Evolutionary conservation across 2,329 filamentous ascomycete species (phyloP), one percentile per base, ranked within the genome.

Genomic region (Delphinella strobiligena): DNA sequence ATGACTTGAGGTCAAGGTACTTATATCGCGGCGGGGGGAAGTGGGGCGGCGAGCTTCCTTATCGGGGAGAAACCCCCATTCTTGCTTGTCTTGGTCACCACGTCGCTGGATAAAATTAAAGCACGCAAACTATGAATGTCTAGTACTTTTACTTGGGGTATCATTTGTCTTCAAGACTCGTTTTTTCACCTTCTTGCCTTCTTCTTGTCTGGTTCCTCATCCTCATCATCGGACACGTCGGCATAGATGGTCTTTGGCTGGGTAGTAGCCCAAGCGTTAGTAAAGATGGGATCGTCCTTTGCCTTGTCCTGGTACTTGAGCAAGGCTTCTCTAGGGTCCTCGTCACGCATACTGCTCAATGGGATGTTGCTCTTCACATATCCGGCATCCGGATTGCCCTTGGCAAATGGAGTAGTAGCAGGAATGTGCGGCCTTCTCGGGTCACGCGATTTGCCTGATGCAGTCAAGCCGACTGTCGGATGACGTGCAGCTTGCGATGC

Each of bases 241-340:
- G 83, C 82, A 64, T 93, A 98, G 49, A 95, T 81, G 18, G 88
- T 86, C 50, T 88, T 80, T 0, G 91, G 91, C 63, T 96, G 89
- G 29, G 87, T 96, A 51, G 81, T 73, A 55, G 82, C 82, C 83
- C 87, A 98, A 12, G 88, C 91, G 49, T 83, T 85, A 19, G 91
- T 98, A 55, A 96, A 98, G 52, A 94, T 72, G 1, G 88, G 89
- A 56, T 96, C 88, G 56, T 85, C 89, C 61, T 93, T 78, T 10
- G 88, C 87, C 56, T 93, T 80, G 40, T 93, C 85, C 29, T 87
- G 89, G 67, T 96, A 98, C 65, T 93, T 95, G 44, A 98, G 65
- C 54, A 98, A 65, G 34, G 91, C 91, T 61, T 94, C 91, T 47
- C 91, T 71, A 0, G 91, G 91, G 64, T 98, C 91, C 59, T 98